These are phyloP conservation scores for Cryptosporidium parvum DNA, from an alignment of 169 alveolate species.

Conservation along the genomic window DNA sequence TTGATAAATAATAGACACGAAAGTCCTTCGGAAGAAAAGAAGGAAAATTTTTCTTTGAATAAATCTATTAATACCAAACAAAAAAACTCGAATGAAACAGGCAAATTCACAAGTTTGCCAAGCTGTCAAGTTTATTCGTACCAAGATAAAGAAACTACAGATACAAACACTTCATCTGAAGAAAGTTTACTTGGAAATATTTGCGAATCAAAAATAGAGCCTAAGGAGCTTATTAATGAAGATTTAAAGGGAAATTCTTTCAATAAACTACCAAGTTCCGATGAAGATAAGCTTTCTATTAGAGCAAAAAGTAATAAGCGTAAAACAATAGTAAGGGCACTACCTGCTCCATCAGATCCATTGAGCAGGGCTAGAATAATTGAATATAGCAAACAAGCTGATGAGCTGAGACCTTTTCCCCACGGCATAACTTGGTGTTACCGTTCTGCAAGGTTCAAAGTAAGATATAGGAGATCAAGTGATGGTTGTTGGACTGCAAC, in stretches of 20 bases:
- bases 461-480: constrained; percentile 59
- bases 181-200: background rate
- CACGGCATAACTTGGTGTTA: constrained; percentile 76
- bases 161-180: background rate
- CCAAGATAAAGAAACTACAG: background rate
- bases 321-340: constrained; percentile 46
- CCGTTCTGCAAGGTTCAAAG: constrained; percentile 75
- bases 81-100: background rate
- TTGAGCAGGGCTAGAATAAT: constrained; percentile 71
- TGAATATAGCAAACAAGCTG: constrained; percentile 67
- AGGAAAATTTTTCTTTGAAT: background rate
- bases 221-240: background rate
- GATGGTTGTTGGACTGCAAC: constrained; percentile 76
- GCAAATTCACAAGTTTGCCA: background rate
- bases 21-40: background rate
- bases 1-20: background rate
- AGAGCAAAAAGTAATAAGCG: background rate
- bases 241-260: background rate
- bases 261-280: background rate
- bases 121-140: background rate
- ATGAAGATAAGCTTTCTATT: background rate
- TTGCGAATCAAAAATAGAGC: background rate
- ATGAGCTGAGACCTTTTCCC: constrained; percentile 69
- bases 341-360: constrained; percentile 66
- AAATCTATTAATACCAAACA: background rate